Evolutionary conservation across 768 basidiomycete species (phyloP).

Genomic region (Russula ochroleuca): DNA sequence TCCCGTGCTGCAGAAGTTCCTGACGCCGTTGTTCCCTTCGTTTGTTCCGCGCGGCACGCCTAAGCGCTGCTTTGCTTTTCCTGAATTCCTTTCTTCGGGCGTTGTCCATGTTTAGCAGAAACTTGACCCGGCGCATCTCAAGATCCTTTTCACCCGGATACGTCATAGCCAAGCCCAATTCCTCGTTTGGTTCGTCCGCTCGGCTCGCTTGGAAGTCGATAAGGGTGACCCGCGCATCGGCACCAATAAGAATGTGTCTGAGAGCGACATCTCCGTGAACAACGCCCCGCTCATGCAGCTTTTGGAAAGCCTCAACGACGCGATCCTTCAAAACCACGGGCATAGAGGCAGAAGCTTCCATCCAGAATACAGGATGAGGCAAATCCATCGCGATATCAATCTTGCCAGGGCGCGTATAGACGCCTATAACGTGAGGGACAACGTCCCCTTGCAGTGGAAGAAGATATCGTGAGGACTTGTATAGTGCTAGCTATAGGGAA

Average conservation of each 20-base stretch:
- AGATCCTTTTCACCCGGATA: conserved; percentile 41
- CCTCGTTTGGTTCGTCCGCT: conserved; percentile 32
- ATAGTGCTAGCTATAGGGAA: conserved; percentile 47
- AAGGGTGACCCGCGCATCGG: conserved; percentile 41
- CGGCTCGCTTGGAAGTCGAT: conserved; percentile 51
- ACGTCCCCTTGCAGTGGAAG: conserved; percentile 49
- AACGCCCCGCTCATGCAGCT: conserved; percentile 38
- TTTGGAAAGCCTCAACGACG: conserved; percentile 47
- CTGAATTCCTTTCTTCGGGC: conserved; percentile 37
- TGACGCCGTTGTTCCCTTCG: conserved; percentile 31
- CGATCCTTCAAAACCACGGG: conserved; percentile 49
- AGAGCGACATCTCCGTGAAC: conserved; percentile 34
- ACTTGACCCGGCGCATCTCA: conserved; percentile 56
- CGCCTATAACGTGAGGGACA: conserved; percentile 51
- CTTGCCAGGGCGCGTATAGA: conserved; percentile 39
- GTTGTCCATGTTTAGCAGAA: conserved; percentile 46
- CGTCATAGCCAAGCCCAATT: conserved; percentile 38
- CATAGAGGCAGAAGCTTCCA: conserved; percentile 56
- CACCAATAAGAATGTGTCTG: conserved; percentile 51
- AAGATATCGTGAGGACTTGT: conserved; percentile 45
- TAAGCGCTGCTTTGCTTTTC: conserved; percentile 34
- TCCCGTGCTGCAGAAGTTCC: conserved; percentile 33
- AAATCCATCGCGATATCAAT: conserved; percentile 49
- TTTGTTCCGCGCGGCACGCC: conserved; percentile 33
- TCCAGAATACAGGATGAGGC: conserved; percentile 58